These are phyloP conservation scores for Lachnellula willkommii DNA, from an alignment of 2,329 filamentous ascomycete species.

Conservation along the genomic window DNA sequence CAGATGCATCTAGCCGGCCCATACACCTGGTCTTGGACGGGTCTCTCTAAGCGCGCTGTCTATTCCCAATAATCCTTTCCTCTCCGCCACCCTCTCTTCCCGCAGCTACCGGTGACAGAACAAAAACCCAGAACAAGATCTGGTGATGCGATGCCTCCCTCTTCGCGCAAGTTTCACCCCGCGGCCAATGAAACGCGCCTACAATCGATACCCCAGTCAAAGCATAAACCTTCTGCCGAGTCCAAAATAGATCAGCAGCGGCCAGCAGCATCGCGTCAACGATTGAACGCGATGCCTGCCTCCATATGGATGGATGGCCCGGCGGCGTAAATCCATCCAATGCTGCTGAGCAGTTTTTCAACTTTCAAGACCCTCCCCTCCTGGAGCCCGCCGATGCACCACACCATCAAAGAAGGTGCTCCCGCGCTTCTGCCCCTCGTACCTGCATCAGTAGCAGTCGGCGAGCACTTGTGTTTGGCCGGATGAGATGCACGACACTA, in stretches of 20 bases:
- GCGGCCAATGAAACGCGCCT: not conserved
- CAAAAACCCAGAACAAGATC: not conserved
- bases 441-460: not conserved
- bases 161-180: not conserved
- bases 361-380: not conserved
- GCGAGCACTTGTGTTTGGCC: not conserved
- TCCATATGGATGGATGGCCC: not conserved
- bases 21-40: no score
- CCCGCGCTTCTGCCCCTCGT: not conserved
- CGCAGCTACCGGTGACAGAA: not conserved
- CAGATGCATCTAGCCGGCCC: not conserved
- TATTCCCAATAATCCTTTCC: not conserved
- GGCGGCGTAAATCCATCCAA: not conserved
- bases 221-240: not conserved
- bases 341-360: not conserved
- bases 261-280: not conserved
- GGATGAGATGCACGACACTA: not conserved
- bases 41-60: not conserved
- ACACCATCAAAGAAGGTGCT: not conserved
- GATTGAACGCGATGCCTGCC: not conserved
- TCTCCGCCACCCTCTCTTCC: not conserved
- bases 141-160: not conserved
- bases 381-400: not conserved
- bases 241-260: not conserved
- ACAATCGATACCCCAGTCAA: not conserved